These are phyloP conservation scores for Datura wrightii DNA, from an alignment of 257 asterid genomes.

Conservation along the genomic window DNA sequence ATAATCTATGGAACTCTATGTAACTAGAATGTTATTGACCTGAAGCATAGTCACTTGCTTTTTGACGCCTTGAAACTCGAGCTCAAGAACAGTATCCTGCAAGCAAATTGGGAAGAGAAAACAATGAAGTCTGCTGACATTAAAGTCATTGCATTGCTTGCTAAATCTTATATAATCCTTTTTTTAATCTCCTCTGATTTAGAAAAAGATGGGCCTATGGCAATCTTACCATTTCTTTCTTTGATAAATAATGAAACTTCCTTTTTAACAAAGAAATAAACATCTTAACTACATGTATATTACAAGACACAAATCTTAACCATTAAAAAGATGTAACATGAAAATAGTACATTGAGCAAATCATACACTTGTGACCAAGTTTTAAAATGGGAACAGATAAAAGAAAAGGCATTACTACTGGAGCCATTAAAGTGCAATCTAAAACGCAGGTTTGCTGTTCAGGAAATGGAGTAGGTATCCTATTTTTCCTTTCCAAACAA, in stretches of 20 bases:
- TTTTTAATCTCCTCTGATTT: background rate
- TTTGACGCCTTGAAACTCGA: conserved; percentile 97
- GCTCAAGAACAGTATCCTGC: conserved; percentile 99
- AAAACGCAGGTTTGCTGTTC: background rate
- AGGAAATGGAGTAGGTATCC: background rate
- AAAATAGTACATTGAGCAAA: conserved; percentile 1
- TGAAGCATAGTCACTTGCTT: conserved; percentile 96
- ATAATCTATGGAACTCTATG: conserved; percentile 20
- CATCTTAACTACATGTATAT: background rate
- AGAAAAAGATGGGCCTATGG: background rate
- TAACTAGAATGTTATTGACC: conserved; percentile 49
- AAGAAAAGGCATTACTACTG: background rate
- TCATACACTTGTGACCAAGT: conserved; percentile 3
- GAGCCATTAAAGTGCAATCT: background rate
- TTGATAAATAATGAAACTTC: background rate
- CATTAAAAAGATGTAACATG: background rate
- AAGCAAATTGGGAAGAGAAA: conserved; percentile 39
- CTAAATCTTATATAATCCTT: background rate
- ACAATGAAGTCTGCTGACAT: conserved; percentile 1
- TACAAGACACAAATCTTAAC: conserved; percentile 17
- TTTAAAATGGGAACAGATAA: background rate
- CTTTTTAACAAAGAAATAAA: background rate
- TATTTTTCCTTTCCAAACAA: background rate
- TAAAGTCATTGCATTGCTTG: background rate
- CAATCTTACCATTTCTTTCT: background rate